These are phyloP conservation scores for Kwoniella dendrophila DNA, from an alignment of 768 basidiomycete species.

Conservation along the genomic window DNA sequence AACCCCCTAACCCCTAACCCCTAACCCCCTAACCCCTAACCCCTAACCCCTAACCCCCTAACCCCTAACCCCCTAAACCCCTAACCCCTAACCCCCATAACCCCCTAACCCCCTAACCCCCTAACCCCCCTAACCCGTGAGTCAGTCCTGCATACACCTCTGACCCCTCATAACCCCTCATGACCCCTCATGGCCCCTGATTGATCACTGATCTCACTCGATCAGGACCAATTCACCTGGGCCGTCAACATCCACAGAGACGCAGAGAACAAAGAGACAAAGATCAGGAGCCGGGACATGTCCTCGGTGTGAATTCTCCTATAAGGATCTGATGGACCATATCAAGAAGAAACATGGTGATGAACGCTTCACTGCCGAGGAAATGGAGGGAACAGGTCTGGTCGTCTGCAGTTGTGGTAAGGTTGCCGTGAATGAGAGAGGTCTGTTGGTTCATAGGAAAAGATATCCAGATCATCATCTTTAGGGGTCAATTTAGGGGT, in stretches of 20 bases:
- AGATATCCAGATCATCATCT: not conserved
- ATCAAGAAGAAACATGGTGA: slow-evolving; percentile 10
- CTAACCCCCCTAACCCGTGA: no score
- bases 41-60: no score
- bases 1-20: slow-evolving; percentile 1
- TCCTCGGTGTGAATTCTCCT: not conserved
- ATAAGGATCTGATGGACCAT: not conserved
- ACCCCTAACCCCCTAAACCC: no score
- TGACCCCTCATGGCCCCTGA: no score
- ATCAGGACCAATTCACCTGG: no score
- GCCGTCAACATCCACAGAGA: no score
- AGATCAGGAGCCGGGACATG: not conserved
- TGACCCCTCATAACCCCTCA: no score
- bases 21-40: no score
- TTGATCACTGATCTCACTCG: no score
- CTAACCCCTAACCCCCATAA: no score
- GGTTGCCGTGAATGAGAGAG: not conserved
- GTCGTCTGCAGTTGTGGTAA: not conserved
- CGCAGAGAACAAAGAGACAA: not conserved
- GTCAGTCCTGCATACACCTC: no score
- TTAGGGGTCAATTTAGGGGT: not conserved
- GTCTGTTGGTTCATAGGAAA: not conserved
- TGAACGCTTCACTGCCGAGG: not conserved
- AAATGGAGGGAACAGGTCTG: not conserved
- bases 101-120: no score